These are phyloP conservation scores for Paxillus rubicundulus DNA, from an alignment of 768 basidiomycete species.

Conservation along the genomic window DNA sequence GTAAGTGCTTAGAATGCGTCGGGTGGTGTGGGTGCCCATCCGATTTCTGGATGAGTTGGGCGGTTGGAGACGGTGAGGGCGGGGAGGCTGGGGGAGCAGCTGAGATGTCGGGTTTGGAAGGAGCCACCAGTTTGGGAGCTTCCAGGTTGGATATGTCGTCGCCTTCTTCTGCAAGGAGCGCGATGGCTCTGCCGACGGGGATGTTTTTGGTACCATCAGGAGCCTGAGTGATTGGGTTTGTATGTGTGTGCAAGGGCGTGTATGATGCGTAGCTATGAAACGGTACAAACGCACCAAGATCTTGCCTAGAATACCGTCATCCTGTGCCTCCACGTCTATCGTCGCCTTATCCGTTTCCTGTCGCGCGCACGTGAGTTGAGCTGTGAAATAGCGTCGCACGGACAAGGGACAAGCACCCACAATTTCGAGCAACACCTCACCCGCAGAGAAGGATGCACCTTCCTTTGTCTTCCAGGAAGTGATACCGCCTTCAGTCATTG, in stretches of 20 bases:
- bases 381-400: neutral
- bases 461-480: slow-evolving; percentile 87
- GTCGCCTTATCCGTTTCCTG: slow-evolving; percentile 96
- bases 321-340: slow-evolving; percentile 98
- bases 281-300: slow-evolving; percentile 64
- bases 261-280: neutral
- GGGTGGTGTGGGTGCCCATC: slow-evolving; percentile 37
- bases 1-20: slow-evolving; percentile 66
- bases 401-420: slow-evolving; percentile 42
- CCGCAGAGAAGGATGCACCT: slow-evolving; percentile 74
- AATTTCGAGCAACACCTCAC: slow-evolving; percentile 88
- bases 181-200: slow-evolving; percentile 85
- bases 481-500: slow-evolving; percentile 94
- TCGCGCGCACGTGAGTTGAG: slow-evolving; percentile 3
- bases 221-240: slow-evolving; percentile 39
- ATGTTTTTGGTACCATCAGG: slow-evolving; percentile 82
- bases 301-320: slow-evolving; percentile 92
- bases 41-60: slow-evolving; percentile 23
- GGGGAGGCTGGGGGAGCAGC: slow-evolving; percentile 18
- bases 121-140: slow-evolving; percentile 36
- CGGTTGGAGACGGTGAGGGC: slow-evolving; percentile 16
- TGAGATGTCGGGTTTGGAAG: slow-evolving; percentile 22
- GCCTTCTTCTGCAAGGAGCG: slow-evolving; percentile 91
- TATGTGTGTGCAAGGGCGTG: neutral
- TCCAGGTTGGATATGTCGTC: slow-evolving; percentile 90